A percentile compares a stretch with the other conserved stretches of the same genome.
phyloP scores from a whole-genome alignment of 1,284 basidiomycete genomes.

The Mycena citricolor region DNA sequence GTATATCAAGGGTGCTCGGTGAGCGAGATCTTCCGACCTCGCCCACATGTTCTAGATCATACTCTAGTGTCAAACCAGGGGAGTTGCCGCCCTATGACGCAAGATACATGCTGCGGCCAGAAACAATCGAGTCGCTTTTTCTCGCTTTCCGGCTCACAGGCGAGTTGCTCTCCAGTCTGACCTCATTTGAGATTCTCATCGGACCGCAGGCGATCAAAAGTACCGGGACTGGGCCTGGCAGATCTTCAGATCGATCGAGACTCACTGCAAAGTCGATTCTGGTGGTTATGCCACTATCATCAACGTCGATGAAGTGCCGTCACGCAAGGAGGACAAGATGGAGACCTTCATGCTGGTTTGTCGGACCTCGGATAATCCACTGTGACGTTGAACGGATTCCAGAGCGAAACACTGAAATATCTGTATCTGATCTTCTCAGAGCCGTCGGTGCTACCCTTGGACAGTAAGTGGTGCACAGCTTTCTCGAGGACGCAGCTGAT shows the following conservation, averaged over 20 bases:
- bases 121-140: conserved; percentile 80
- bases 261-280: conserved; percentile 45
- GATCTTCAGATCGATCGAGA: conserved; percentile 74
- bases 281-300: conserved; percentile 87
- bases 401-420: conserved; percentile 95
- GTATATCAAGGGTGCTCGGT: conserved; percentile 63
- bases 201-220: too few relatives aligned
- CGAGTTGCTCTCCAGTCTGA: conserved; percentile 61
- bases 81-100: conserved; percentile 56
- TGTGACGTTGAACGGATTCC: conserved; percentile 8
- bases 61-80: conserved; percentile 12
- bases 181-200: too few relatives aligned
- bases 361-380: too few relatives aligned
- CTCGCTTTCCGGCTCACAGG: conserved; percentile 69
- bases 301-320: conserved; percentile 78
- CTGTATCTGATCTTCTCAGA: conserved; percentile 88
- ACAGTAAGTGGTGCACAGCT: conserved; percentile 48
- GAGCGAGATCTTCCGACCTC: background rate
- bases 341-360: conserved; percentile 90
- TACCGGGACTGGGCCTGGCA: conserved; percentile 57
- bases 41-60: background rate
- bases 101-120: conserved; percentile 73
- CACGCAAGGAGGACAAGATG: conserved; percentile 82
- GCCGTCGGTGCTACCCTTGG: conserved; percentile 68
- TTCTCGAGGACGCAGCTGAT: conserved; percentile 1